Percentiles rank a stretch among this genome's conserved stretches.
Conservation (phyloP, 805 yeast genomes). For the Saturnispora kantuleensis region DNA sequence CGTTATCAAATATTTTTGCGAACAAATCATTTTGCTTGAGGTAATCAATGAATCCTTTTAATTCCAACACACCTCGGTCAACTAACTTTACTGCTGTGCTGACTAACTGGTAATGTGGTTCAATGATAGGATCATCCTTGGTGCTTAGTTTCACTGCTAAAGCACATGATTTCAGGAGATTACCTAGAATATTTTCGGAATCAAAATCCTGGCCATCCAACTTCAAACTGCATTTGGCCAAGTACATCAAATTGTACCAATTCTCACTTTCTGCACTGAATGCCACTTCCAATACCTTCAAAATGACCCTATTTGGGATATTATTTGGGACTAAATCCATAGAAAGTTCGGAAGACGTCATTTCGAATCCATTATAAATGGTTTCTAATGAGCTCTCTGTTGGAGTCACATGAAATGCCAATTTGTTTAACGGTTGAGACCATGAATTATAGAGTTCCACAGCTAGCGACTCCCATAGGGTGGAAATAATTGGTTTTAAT, state of each 20-base stretch:
- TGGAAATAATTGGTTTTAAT: conserved; percentile 29
- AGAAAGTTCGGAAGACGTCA: background rate
- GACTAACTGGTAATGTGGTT: conserved; percentile 66
- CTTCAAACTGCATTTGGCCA: conserved; percentile 51
- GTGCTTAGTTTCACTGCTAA: conserved; percentile 30
- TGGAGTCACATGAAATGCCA: conserved; percentile 38
- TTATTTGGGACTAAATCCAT: conserved; percentile 3
- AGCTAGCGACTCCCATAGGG: conserved; percentile 45
- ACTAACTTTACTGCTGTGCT: conserved; percentile 50
- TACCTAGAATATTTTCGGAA: conserved; percentile 27
- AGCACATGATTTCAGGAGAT: conserved; percentile 36
- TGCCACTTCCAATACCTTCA: conserved; percentile 31
- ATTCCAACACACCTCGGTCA: conserved; percentile 26
- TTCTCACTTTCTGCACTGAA: conserved; percentile 34
- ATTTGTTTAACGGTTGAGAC: conserved; percentile 54
- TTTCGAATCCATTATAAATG: conserved; percentile 1
- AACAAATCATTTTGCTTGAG: conserved; percentile 31
- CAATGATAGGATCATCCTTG: conserved; percentile 51
- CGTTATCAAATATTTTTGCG: conserved; percentile 6
- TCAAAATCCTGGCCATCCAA: conserved; percentile 21
- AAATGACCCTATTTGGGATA: conserved; percentile 12
- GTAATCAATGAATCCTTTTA: conserved; percentile 30
- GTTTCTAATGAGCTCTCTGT: background rate
- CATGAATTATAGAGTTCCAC: conserved; percentile 50
- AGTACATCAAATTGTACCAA: conserved; percentile 55